These are phyloP conservation scores for Fusarium buxicola DNA, from an alignment of 2,329 filamentous ascomycete species.

Conservation along the genomic window DNA sequence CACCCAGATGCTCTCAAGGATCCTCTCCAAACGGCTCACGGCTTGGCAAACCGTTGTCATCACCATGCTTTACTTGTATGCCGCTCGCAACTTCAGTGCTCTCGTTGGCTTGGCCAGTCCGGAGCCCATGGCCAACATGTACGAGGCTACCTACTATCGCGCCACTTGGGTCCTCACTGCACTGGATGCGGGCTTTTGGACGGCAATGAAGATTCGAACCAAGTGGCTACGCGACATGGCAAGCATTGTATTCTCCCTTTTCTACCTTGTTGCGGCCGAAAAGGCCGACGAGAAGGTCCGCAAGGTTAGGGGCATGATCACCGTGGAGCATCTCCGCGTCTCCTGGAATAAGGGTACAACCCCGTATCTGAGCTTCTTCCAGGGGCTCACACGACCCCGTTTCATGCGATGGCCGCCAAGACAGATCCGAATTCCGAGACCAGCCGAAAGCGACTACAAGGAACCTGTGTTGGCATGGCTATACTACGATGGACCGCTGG, in stretches of 20 bases:
- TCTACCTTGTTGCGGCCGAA: constrained; percentile 93
- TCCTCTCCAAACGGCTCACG: constrained; percentile 78
- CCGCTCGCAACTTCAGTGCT: constrained; percentile 92
- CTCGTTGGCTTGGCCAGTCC: constrained; percentile 91
- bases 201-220: constrained; percentile 87
- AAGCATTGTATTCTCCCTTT: constrained; percentile 85
- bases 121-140: constrained; percentile 93
- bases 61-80: constrained; percentile 91
- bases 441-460: constrained; percentile 81
- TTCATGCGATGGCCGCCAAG: constrained; percentile 85
- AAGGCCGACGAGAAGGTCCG: constrained; percentile 96
- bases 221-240: constrained; percentile 86
- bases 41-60: constrained; percentile 90
- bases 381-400: constrained; percentile 78
- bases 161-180: constrained; percentile 98
- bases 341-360: constrained; percentile 96
- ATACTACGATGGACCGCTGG: constrained; percentile 90
- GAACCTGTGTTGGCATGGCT: constrained; percentile 89
- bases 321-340: constrained; percentile 89
- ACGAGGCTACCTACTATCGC: constrained; percentile 91
- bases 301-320: constrained; percentile 86
- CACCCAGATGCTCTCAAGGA: constrained; percentile 75
- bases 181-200: constrained; percentile 97
- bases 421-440: constrained; percentile 85
- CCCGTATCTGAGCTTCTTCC: constrained; percentile 82